Evolutionary conservation across 768 basidiomycete genomes (phyloP), one percentile per base, ranked within the genome.

Genomic region (Lyophyllum semitale): DNA sequence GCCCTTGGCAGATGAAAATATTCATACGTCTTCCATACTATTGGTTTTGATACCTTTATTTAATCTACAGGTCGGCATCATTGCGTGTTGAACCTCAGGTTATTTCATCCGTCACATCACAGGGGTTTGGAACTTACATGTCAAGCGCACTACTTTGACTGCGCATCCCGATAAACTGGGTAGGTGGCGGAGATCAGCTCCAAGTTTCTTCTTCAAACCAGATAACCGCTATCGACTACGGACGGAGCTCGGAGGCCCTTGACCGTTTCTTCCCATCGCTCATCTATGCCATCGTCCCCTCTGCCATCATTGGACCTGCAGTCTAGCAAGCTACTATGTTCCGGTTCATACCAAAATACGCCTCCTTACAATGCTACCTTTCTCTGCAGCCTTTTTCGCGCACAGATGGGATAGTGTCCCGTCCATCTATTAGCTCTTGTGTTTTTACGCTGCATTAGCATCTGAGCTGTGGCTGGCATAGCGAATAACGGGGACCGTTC

Each of bases 41-140:
- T n/a, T n/a, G 44, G 8, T 45, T 26, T 26, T 20, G 22, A 38
- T 33, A 30, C 5, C 17, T 25, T 12, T 26, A 41, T 17, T 43
- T 42, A 23, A 45, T 32, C 7, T n/a, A 26, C 50, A 59, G 58
- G 58, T 59, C 32, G 58, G 43, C n/a, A 35, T 41, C 9, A 30
- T 59, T n/a, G n/a, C n/a, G n/a, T n/a, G n/a, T n/a, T n/a, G n/a
- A n/a, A n/a, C n/a, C n/a, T n/a, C n/a, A n/a, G n/a, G n/a, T n/a
- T n/a, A n/a, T n/a, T n/a, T 29, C 12, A 7, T n/a, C 43, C 23
- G 4, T 20, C 12, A 11, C 30, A 3, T 22, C 41, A 18, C 18
- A 59, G 58, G 58, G 4, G 46, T 1, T 18, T 58, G 43, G 60
- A 61, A n/a, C 50, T 58, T 4, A 33, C 33, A n/a, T n/a, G n/a